phyloP scores from a whole-genome alignment of 1,284 basidiomycete genomes.

The Austroboletus niveus region DNA sequence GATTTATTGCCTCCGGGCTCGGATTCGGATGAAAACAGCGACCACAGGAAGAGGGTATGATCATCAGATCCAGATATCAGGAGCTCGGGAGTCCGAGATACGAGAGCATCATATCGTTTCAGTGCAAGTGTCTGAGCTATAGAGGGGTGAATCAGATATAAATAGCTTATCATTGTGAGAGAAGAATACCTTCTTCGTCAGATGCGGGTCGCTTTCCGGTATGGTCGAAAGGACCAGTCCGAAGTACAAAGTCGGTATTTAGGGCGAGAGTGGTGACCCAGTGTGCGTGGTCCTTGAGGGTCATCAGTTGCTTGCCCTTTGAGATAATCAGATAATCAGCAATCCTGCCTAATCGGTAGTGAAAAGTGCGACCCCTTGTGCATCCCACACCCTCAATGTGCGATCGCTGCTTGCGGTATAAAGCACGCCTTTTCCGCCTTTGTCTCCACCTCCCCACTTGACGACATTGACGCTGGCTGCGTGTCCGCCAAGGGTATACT shows the following conservation, averaged over 20 bases:
- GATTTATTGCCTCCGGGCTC: constrained; percentile 50
- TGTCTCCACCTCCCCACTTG: constrained; percentile 86
- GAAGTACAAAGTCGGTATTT: constrained; percentile 92
- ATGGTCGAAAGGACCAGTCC: constrained; percentile 95
- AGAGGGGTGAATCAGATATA: background rate
- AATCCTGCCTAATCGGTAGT: background rate
- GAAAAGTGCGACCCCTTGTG: constrained; percentile 55
- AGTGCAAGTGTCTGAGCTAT: constrained; percentile 74
- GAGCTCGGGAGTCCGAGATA: constrained; percentile 73
- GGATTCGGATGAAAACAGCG: constrained; percentile 54
- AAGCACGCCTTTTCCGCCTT: constrained; percentile 69
- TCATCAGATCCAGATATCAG: constrained; percentile 94
- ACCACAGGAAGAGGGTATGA: constrained; percentile 94
- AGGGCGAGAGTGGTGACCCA: constrained; percentile 98
- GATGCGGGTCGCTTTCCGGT: constrained; percentile 71
- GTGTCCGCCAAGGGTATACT: constrained; percentile 91
- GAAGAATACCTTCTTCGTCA: constrained; percentile 70
- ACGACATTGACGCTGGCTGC: constrained; percentile 94
- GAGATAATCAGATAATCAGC: background rate
- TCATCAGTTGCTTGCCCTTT: constrained; percentile 66
- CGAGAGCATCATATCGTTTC: constrained; percentile 70
- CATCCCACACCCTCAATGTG: constrained; percentile 94
- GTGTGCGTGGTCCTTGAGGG: constrained; percentile 93
- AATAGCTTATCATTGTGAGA: background rate
- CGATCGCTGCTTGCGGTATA: constrained; percentile 96